Evolutionary conservation across 345 rosid genomes (phyloP).

Genomic region (Lumnitzera racemosa): DNA sequence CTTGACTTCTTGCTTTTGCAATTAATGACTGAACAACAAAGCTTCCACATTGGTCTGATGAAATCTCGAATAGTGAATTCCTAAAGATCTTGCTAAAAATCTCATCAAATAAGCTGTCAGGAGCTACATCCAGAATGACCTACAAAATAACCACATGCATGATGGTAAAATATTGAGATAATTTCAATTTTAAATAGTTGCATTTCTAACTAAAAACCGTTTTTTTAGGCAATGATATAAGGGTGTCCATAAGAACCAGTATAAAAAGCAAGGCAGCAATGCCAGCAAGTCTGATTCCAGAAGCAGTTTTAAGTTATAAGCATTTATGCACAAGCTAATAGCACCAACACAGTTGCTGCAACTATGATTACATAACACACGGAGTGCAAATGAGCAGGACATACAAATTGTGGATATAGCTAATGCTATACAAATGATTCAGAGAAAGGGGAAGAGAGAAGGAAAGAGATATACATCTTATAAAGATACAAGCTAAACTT

Average conservation of each 20-base stretch:
- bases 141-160: constrained; percentile 22
- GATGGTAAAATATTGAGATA: too few species aligned
- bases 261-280: too few species aligned
- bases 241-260: too few species aligned
- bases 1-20: constrained; percentile 57
- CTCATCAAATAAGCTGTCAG: constrained; percentile 66
- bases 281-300: too few species aligned
- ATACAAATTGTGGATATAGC: neutral
- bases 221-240: neutral
- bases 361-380: neutral
- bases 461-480: neutral
- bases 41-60: constrained; percentile 86
- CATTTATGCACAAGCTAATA: too few species aligned
- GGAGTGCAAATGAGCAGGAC: neutral
- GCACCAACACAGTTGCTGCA: too few species aligned
- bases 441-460: neutral
- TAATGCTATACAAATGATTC: neutral
- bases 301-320: too few species aligned
- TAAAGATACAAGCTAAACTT: too few species aligned
- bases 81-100: constrained; percentile 60
- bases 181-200: too few species aligned
- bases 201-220: too few species aligned
- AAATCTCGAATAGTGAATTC: constrained; percentile 59
- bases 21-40: constrained; percentile 80
- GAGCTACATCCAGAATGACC: constrained; percentile 88